Evolutionary conservation across 2,329 filamentous ascomycete genomes (phyloP), one percentile per base, ranked within the genome.

Genomic region (Hypoxylon sp.): DNA sequence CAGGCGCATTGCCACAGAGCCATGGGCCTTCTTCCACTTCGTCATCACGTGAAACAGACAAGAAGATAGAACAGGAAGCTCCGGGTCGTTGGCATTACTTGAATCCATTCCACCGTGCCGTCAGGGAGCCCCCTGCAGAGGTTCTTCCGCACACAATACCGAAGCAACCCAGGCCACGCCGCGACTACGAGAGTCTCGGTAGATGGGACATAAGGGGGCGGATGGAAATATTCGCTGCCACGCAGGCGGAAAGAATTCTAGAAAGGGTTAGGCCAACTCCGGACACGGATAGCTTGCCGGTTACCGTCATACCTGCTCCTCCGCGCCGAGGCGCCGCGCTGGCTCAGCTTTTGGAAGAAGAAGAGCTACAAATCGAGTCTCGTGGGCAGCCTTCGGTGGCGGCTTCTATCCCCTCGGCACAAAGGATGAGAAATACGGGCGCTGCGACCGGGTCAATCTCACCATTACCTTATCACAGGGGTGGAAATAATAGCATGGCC

Each of bases 251-350:
- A 69, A 86, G 83, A 74, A 76, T 90, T 5, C 82, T 87, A 8
- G 88, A 90, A 60, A 84, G 81, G 63, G 82, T 89, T 51, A 82
- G 85, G 10, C 84, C 87, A 8, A 84, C 83, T 0, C 82, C 84
- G 0, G 84, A 87, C 71, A 87, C 84, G 1, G 85, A 86, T 19
- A 85, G 83, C 66, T 79, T 91, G 17, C 87, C 88, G 1, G 84
- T 88, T 1, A 88, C 83, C 17, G 84, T 89, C 6, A 89, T 91
- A 13, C 88, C 89, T 2, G 88, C 89, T 0, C 89, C 89, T 17
- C 83, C 85, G 37, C 83, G 89, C n/a, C 81, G 83, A 63, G 87
- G 88, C 4, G 83, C 85, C 0, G 85, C 87, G 51, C 76, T 90
- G 3, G 84, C 85, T n/a, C 83, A 85, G 59, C 81, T 89, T 6